Evolutionary conservation across 352 stramenopile genomes (phyloP), one percentile per base, ranked within the genome.

Genomic region (Globisporangium emineosum): DNA sequence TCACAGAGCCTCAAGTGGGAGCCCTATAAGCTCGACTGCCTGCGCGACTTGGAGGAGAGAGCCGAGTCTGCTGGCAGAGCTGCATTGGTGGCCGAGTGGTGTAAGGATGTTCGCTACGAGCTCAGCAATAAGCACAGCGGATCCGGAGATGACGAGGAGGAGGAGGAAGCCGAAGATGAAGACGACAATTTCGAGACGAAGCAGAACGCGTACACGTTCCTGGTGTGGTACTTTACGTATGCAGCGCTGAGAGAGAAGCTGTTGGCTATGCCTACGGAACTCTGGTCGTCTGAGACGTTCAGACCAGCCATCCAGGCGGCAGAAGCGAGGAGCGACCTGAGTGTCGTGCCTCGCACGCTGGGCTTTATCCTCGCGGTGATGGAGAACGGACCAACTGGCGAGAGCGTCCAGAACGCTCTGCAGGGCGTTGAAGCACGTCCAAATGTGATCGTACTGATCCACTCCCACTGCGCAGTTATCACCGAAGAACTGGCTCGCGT

Each of bases 211-310:
- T 62, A 62, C 35, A 21, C 40, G 15, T 40, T 62, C 17, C 17
- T 53, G 27, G 8, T 49, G 7, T 62, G 56, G 35, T 62, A 21
- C 37, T 62, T 62, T 40, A 53, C 40, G 40, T 53, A 62, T 19
- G 40, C 56, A n/a, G 40, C 7, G 37, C 30, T 62, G 6, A 1
- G 56, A 9, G 56, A 62, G 10, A 40, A 33, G 9, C 8, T 62
- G 13, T 19, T 53, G 40, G 21, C 56, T 0, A 62, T 53, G 27
- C 27, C 56, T 40, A 17, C 19, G 15, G 27, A 21, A 0, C 15
- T 27, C 5, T 62, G 37, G 56, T 53, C 56, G 37, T 23, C 37
- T 19, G 25, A 62, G 23, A 30, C 37, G 25, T 51, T 62, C 27
- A 17, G 27, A 3, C 19, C 40, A 9, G 56, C 56, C 4, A 49